These are phyloP conservation scores for Amanita brunnescens DNA, from an alignment of 768 basidiomycete species.

Conservation along the genomic window DNA sequence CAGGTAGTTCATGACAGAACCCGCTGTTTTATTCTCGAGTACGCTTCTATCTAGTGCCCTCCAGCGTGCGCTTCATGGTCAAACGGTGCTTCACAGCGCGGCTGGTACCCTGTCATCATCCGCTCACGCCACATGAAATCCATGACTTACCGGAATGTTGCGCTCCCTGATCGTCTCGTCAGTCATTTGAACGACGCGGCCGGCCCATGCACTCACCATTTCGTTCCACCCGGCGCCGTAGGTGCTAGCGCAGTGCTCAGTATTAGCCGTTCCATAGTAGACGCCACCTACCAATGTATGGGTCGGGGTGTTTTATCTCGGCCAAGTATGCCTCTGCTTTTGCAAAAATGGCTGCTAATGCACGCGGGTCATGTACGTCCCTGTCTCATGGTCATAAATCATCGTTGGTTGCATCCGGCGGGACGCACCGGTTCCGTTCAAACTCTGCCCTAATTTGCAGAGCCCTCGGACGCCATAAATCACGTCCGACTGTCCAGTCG, in stretches of 20 bases:
- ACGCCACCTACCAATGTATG: conserved; percentile 73
- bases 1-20: conserved; percentile 36
- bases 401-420: not conserved
- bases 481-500: conserved; percentile 84
- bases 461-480: conserved; percentile 81
- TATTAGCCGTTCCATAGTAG: not conserved
- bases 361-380: conserved; percentile 77
- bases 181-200: conserved; percentile 13
- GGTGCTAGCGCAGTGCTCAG: conserved; percentile 43
- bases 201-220: conserved; percentile 55
- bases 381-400: conserved; percentile 28
- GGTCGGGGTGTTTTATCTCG: conserved; percentile 74
- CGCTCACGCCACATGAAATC: no score
- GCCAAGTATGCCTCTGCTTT: conserved; percentile 73
- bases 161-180: conserved; percentile 51
- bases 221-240: conserved; percentile 83
- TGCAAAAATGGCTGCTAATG: conserved; percentile 66
- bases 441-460: conserved; percentile 87
- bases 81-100: conserved; percentile 52
- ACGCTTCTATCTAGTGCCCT: conserved; percentile 23
- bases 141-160: conserved; percentile 59
- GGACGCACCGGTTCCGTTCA: conserved; percentile 77
- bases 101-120: conserved; percentile 28
- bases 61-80: conserved; percentile 42
- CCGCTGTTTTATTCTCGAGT: not conserved